Evolutionary conservation across 176 grass and related monocot genomes (phyloP).

Genomic region (Lolium multiflorum): DNA sequence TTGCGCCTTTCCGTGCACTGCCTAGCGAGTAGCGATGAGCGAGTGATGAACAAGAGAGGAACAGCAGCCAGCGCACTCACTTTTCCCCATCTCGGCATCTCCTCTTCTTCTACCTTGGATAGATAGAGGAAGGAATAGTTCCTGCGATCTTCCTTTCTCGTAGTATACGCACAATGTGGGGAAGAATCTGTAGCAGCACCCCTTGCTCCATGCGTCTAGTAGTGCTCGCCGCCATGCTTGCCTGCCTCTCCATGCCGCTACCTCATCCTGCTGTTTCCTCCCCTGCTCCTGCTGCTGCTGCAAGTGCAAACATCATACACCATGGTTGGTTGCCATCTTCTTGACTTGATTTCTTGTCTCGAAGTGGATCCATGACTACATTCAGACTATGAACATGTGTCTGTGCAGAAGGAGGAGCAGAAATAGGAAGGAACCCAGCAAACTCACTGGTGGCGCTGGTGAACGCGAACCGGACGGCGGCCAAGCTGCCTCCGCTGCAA

Average conservation of each 20-base stretch:
- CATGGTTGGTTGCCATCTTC: background rate
- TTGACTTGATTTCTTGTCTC: background rate
- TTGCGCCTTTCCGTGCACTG: background rate
- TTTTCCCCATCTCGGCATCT: background rate
- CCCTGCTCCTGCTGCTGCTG: background rate
- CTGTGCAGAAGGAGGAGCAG: slow-evolving; percentile 30
- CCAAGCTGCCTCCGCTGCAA: slow-evolving; percentile 59
- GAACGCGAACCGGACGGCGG: slow-evolving; percentile 71
- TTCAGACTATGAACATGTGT: background rate
- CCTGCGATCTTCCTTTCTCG: background rate
- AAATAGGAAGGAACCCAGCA: slow-evolving; percentile 65
- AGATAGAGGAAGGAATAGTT: background rate
- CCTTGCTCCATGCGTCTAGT: background rate
- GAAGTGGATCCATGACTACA: background rate
- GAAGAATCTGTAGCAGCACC: background rate
- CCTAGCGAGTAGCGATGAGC: background rate
- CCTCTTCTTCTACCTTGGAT: background rate
- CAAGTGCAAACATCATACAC: background rate
- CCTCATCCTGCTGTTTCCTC: background rate
- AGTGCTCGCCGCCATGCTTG: background rate
- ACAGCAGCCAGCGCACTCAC: background rate
- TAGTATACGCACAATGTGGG: background rate
- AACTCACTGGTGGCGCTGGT: slow-evolving; percentile 69
- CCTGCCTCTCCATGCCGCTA: background rate
- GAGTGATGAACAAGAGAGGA: background rate